Conservation (phyloP, 371 early-diverging fungal genomes). For the Entomophthora muscae region DNA sequence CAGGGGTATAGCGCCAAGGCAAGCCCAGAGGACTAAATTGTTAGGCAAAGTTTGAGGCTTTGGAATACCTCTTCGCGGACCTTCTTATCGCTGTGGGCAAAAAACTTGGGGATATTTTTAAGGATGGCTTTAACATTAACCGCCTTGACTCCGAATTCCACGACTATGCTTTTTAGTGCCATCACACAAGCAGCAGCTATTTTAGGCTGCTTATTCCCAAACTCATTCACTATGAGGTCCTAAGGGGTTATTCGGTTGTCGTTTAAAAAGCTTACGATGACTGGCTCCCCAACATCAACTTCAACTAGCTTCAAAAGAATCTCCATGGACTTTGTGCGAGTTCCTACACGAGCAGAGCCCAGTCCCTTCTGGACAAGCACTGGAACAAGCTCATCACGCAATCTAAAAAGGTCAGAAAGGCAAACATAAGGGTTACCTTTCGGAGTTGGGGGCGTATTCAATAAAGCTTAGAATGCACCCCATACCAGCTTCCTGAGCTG, state of each 20-base stretch:
- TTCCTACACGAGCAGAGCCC: conserved; percentile 60
- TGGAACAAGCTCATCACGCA: conserved; percentile 49
- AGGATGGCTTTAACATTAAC: conserved; percentile 62
- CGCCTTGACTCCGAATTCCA: conserved; percentile 59
- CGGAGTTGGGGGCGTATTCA: conserved; percentile 58
- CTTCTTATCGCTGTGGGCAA: conserved; percentile 81
- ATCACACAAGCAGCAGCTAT: conserved; percentile 56
- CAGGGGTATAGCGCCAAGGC: conserved; percentile 63
- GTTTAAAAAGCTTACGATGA: conserved; percentile 41
- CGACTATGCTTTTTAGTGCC: conserved; percentile 53
- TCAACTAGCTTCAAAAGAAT: conserved; percentile 71
- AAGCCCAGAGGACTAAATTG: conserved; percentile 31
- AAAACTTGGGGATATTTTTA: conserved; percentile 70
- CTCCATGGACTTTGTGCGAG: conserved; percentile 58
- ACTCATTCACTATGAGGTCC: conserved; percentile 56
- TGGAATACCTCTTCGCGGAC: conserved; percentile 86
- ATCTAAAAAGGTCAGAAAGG: conserved; percentile 14
- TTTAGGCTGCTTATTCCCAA: conserved; percentile 82
- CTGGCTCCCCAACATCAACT: conserved; percentile 61
- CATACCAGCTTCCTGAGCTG: conserved; percentile 81
- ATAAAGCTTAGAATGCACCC: conserved; percentile 53
- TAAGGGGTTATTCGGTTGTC: conserved; percentile 12
- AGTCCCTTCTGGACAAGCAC: conserved; percentile 78
- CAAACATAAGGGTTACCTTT: conserved; percentile 23
- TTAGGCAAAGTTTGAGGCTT: conserved; percentile 13